Base-by-base conservation (phyloP, 495 filamentous ascomycete genomes). In the Penicillium manginii region DNA sequence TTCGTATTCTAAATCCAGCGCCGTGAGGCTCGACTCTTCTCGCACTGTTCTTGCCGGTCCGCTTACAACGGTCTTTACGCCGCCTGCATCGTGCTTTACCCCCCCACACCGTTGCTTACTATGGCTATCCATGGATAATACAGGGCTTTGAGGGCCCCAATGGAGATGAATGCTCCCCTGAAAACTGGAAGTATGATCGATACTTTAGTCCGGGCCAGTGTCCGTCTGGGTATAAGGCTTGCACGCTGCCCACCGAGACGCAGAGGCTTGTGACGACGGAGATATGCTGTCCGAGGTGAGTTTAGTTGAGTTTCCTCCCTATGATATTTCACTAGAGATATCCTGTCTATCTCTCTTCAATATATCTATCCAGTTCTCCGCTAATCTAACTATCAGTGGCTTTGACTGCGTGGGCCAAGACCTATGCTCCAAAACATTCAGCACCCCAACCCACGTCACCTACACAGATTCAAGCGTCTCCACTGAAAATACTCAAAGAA, bases 171-270 rank as follows among this genome's bases (percentile, higher is more conserved):
- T 59, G 61, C 29, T 55, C 56, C 10, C 56, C 61, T 8, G 37
- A 46, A n/a, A 39, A 33, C 8, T 63, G 61, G 61, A 32, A 40
- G 6, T 54, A 21, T 8, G 32, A 55, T 33, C 43, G 46, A 2
- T 63, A 63, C 47, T 63, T 59, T 23, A 63, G 56, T 50, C 61
- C 56, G 12, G 61, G 61, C 2, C 18, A 15, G n/a, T 63, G 61
- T 59, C 61, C 56, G 18, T 10, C 52, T 2, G 52, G 52, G n/a
- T 63, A 63, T 29, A 58, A 58, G 29, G 22, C 56, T 7, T 63
- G 47, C 19, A 56, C 56, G 2, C 17, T 63, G 14, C 51, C 55
- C 2, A 59, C 55, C 11, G 17, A 33, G 14, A 55, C 51, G 18
- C 61, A 58, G 37, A 39, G 56, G 4, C 12, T 29, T 1, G 61